A percentile compares a stretch with the other conserved stretches of the same genome.
Evolutionary conservation across 2,329 filamentous ascomycete genomes (phyloP).

Genomic region (Diaporthe ilicicola): DNA sequence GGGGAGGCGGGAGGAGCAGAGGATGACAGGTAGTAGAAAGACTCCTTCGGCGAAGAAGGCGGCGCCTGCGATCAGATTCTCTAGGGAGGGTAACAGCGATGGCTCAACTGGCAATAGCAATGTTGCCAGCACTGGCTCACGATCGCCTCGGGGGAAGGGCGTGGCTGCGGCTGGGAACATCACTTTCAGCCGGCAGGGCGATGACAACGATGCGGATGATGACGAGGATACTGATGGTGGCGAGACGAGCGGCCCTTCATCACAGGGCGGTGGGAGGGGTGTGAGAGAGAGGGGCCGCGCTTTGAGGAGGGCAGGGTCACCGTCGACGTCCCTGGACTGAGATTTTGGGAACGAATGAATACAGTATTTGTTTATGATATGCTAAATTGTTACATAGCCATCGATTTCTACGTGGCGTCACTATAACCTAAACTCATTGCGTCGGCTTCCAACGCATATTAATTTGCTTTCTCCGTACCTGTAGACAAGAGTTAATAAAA

Average conservation of each 20-base stretch:
- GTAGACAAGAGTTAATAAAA: slow-evolving; percentile 43
- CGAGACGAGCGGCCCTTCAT: neutral
- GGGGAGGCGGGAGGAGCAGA: neutral
- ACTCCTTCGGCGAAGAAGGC: neutral
- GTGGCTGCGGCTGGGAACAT: neutral
- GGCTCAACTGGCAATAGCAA: neutral
- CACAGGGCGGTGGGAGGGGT: neutral
- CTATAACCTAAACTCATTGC: slow-evolving; percentile 36
- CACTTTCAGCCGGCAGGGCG: neutral
- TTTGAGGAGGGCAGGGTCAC: neutral
- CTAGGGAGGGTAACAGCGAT: neutral
- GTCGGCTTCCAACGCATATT: slow-evolving; percentile 67
- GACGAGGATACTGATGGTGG: neutral
- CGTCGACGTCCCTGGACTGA: slow-evolving; percentile 19
- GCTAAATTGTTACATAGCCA: neutral
- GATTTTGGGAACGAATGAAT: neutral
- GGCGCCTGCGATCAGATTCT: neutral
- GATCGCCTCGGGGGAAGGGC: neutral
- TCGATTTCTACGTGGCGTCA: neutral
- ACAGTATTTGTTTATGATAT: neutral
- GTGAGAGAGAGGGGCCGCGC: neutral
- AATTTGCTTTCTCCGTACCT: slow-evolving; percentile 74
- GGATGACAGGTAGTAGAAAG: neutral
- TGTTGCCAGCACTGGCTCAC: neutral
- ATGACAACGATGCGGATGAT: neutral